Base-by-base conservation (phyloP, 345 rosid genomes). In the Lepidium aucheri region DNA sequence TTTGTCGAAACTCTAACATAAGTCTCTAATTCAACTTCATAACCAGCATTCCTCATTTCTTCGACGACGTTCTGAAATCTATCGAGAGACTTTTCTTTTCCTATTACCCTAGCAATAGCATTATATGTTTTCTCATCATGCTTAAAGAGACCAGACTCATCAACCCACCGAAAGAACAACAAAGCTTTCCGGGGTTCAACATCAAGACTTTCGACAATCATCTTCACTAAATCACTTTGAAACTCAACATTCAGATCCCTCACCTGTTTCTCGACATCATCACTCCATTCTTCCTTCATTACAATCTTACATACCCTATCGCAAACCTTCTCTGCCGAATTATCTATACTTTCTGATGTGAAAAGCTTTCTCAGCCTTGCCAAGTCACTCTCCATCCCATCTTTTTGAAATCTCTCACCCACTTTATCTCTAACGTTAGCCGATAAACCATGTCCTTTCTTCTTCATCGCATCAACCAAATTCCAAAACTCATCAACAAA, bases 101-200 rank as follows among this genome's bases (percentile, higher is more conserved):
- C 97, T 72, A 93, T 74, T 53, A 86, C 78, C 69, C 79, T 76
- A 6, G 92, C 92, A 58, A 93, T 66, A 20, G 85, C 83, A 82
- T 93, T 93, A 65, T 85, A 90, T 10, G 82, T 93, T 44, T 46
- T 38, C 67, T 74, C 79, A 73, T 86, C 83, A 50, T 81, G 94
- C 76, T 80, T 83, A 68, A 68, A 76, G 26, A 79, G 56, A 35
- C 79, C 81, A 79, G 80, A 64, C 76, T 90, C 97, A 79, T 86
- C 81, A 16, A 81, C 54, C 98, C 98, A 93, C 74, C 96, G 69
- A 65, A 93, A 93, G 64, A 85, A 85, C 62, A 87, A 71, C 74
- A 90, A 74, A 1, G 90, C 89, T 81, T 93, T 90, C 33, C 63
- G 72, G 0, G 97, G 96, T 50, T 86, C 95, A 5, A 76, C 74